These are phyloP conservation scores for Calonectria fujianensis DNA, from an alignment of 2,329 filamentous ascomycete genomes.

Conservation along the genomic window DNA sequence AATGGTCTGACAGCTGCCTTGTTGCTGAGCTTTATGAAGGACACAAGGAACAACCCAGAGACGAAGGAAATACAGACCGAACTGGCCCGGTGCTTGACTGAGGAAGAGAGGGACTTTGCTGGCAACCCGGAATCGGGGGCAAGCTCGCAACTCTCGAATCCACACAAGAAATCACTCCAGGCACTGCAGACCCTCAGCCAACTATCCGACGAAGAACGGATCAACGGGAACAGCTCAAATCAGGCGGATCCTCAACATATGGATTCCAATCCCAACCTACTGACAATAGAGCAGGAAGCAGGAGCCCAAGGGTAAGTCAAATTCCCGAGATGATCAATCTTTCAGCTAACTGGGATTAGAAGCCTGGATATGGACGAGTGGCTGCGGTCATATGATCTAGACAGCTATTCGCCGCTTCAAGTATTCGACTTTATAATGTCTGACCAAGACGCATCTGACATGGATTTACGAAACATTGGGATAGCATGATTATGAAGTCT, in stretches of 20 bases:
- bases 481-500: slow-evolving; percentile 54
- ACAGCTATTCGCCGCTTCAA: slow-evolving; percentile 41
- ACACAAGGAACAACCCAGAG: slow-evolving; percentile 32
- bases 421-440: slow-evolving; percentile 48
- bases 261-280: neutral
- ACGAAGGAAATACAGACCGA: slow-evolving; percentile 44
- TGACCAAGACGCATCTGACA: slow-evolving; percentile 35
- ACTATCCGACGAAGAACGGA: slow-evolving; percentile 18
- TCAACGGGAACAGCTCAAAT: neutral
- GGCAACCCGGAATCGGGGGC: neutral
- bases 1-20: slow-evolving; percentile 47
- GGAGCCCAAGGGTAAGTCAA: slow-evolving; percentile 21
- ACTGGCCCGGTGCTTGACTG: slow-evolving; percentile 38
- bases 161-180: slow-evolving; percentile 45
- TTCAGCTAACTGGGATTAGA: neutral
- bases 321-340: too few species aligned
- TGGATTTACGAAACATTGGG: slow-evolving; percentile 51
- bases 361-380: slow-evolving; percentile 41
- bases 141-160: slow-evolving; percentile 33
- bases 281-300: neutral
- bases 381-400: slow-evolving; percentile 44
- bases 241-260: neutral
- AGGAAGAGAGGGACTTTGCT: slow-evolving; percentile 26
- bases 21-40: slow-evolving; percentile 42
- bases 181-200: slow-evolving; percentile 31